Percentiles rank a stretch among this genome's conserved stretches.
phyloP scores from a whole-genome alignment of 164 flowering plant genomes.

The Euptelea pleiosperma region DNA sequence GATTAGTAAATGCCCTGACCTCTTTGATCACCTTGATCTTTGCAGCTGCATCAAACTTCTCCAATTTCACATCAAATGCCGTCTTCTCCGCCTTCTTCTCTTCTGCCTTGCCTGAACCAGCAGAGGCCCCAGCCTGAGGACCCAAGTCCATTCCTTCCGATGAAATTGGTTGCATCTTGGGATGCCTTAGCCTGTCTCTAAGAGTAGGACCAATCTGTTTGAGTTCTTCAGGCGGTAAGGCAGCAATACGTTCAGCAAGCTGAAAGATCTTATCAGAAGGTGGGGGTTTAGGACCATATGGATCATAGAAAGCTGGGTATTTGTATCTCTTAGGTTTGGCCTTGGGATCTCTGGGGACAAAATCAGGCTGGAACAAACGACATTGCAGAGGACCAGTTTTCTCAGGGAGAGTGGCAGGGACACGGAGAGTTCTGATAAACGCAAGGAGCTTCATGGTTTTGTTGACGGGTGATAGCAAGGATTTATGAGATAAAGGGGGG shows the following conservation, averaged over 20 bases:
- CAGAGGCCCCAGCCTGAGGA: conserved; percentile 35
- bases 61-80: conserved; percentile 77
- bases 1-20: conserved; percentile 63
- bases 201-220: conserved; percentile 58
- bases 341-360: conserved; percentile 65
- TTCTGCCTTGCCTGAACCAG: conserved; percentile 42
- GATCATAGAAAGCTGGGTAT: conserved; percentile 68
- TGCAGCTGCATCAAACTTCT: conserved; percentile 74
- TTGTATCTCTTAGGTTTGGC: conserved; percentile 65
- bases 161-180: conserved; percentile 54
- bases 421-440: conserved; percentile 27
- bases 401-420: conserved; percentile 18
- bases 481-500: background rate
- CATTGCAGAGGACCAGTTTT: conserved; percentile 32
- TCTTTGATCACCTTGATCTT: conserved; percentile 91
- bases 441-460: conserved; percentile 40
- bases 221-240: conserved; percentile 65
- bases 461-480: conserved; percentile 6
- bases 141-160: conserved; percentile 61
- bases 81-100: conserved; percentile 78
- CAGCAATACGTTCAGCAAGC: conserved; percentile 72
- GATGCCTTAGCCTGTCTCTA: conserved; percentile 42
- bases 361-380: conserved; percentile 56
- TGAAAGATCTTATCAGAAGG: conserved; percentile 67
- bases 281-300: conserved; percentile 80